Base-by-base conservation (phyloP, 257 asterid species). In the Penstemon eatonii region DNA sequence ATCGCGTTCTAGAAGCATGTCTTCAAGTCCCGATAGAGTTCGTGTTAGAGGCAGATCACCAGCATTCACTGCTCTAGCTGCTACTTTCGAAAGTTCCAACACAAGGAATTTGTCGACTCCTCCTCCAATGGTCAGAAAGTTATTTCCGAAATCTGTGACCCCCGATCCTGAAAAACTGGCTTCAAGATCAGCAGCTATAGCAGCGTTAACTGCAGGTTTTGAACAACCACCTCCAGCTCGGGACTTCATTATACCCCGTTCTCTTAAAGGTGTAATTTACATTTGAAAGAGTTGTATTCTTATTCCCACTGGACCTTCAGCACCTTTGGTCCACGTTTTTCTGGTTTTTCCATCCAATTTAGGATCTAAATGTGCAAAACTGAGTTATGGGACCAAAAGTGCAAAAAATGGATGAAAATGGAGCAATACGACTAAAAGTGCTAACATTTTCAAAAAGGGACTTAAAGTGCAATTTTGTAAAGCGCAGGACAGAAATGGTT, bases 1-100 rank as follows among this genome's bases (percentile, higher is more conserved):
- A 76, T 76, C 99, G 63, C 95, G 99, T 42, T 86, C 98, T 42
- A 81, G 99, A 85, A 95, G 98, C 81, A 80, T 95, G 94, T 95
- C 99, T 44, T 89, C 85, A 83, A 91, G 97, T 80, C 98, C 98
- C 3, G 99, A 95, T 46, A 81, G 97, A 83, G 99, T 86, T 79
- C 99, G 99, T 71, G 97, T 89, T 37, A 80, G 99, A 77, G 99
- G 99, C 67, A 81, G 97, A 68, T 95, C 99, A 78, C 99, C 99
- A 0, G 97, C 98, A 8, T 95, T 95, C 87, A 95, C 83, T 66
- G 97, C 97, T 45, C 80, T 95, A 13, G 98, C 99, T n/a, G 97
- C 97, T 46, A 89, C 66, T 60, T 95, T 95, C 15, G 98, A 95
- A 83, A 91, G 77, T 67, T 70, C 88, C 65, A 86, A 72, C 74